Evolutionary conservation across 1,139 yeast genomes (phyloP).

Genomic region (Geotrichum phurueaensis): DNA sequence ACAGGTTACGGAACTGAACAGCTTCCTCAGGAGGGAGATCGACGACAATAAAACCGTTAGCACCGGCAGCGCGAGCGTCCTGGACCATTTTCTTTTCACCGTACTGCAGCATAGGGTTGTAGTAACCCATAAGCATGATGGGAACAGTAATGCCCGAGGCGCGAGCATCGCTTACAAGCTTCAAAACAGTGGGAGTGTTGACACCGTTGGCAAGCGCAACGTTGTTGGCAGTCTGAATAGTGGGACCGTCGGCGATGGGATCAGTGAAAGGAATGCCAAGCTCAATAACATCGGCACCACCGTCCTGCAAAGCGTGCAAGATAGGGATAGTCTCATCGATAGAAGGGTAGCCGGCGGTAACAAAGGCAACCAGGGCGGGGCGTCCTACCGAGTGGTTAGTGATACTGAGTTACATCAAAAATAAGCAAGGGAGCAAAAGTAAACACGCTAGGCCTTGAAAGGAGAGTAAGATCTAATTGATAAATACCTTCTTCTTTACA

Average conservation of each 20-base stretch:
- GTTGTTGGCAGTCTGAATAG: slow-evolving; percentile 78
- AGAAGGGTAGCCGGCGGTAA: slow-evolving; percentile 92
- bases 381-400: slow-evolving; percentile 41
- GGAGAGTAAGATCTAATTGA: not conserved
- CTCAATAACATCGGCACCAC: slow-evolving; percentile 93
- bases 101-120: slow-evolving; percentile 83
- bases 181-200: slow-evolving; percentile 61
- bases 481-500: slow-evolving; percentile 54
- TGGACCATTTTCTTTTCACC: slow-evolving; percentile 80
- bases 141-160: slow-evolving; percentile 80
- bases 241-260: slow-evolving; percentile 98
- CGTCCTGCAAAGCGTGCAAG: slow-evolving; percentile 80
- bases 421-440: not conserved
- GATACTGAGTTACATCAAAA: not conserved
- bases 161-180: slow-evolving; percentile 70
- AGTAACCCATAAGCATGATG: slow-evolving; percentile 91
- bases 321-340: slow-evolving; percentile 82
- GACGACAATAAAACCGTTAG: slow-evolving; percentile 88
- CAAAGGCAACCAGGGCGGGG: slow-evolving; percentile 82
- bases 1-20: slow-evolving; percentile 67
- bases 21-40: slow-evolving; percentile 99
- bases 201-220: slow-evolving; percentile 75
- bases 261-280: slow-evolving; percentile 97
- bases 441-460: not conserved
- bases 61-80: slow-evolving; percentile 82